Evolutionary conservation across 208 protist species (phyloP), one percentile per base, ranked within the genome.

Genomic region (Crithidia sp.): DNA sequence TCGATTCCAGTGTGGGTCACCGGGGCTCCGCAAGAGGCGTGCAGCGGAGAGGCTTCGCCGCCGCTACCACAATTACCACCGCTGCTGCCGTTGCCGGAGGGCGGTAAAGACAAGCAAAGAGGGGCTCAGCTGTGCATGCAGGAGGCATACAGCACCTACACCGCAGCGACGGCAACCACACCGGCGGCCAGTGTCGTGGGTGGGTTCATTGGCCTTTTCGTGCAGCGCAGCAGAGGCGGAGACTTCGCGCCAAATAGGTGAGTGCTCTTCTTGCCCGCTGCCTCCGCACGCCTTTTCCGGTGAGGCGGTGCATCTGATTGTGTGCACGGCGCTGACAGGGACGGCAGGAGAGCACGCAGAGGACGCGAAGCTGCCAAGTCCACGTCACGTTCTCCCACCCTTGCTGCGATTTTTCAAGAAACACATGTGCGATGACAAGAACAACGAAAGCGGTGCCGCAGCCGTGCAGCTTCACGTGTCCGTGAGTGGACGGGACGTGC

Each of bases 71-170:
- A 37, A 4, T n/a, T 10, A 10, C 8, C 41, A 8, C 4, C 40
- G 2, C 60, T 45, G 10, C 19, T 66, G 60, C 45, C 45, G 19
- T 66, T 40, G 2, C 2, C 41, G 8, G 13, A 53, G 10, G 53
- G 3, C 2, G 55, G 17, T 3, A 45, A 13, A 4, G 43, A 61
- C 3, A 53, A 10, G 28, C 28, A 2, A 36, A 2, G 2, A 49
- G 5, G 0, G 67, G 12, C 39, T 3, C 8, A n/a, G 44, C 56
- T 71, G 57, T 5, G 28, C 45, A 49, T 71, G 0, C 44, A 44
- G 44, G 67, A 63, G 41, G 53, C 67, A 12, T 71, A 71, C 56
- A 64, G 53, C 41, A 71, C 67, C 7, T 49, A 71, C 67, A 71
- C 67, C 3, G 44, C 60, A 16, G 60, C 52, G 40, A 53, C 66